Evolutionary conservation across 139 green algal species (phyloP), one percentile per base, ranked within the genome.

Genomic region (Tetratostichococcus sp.): DNA sequence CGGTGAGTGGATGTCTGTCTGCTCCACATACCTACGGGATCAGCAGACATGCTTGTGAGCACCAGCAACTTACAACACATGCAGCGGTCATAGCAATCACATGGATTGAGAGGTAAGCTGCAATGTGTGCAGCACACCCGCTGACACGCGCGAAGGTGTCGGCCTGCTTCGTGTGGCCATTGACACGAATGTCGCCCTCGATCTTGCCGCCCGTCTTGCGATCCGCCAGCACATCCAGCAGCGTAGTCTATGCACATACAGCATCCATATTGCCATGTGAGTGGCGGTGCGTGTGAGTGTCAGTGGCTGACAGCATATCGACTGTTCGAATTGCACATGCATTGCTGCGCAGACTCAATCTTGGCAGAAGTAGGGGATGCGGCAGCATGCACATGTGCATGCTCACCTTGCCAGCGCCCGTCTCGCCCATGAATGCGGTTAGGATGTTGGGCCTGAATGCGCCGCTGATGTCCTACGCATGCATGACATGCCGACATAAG

Each of bases 201-300:
- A 75, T 50, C 0, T 66, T 1, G 70, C 70, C 70, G 50, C 70
- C 70, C 0, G 73, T 87, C 75, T 87, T 87, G 43, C 82, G 75
- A 17, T 69, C 75, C 5, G 82, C 82, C 33, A 87, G 65, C 42
- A 82, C 75, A 21, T 87, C 82, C 75, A 87, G 73, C n/a, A 87
- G 74, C 35, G 81, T 84, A 0, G 79, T 86, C 71, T 75, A 43
- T 31, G 30, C 28, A 26, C 21, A 6, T 11, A 70, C n/a, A n/a
- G n/a, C n/a, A n/a, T n/a, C n/a, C n/a, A n/a, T n/a, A n/a, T n/a
- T n/a, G n/a, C n/a, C n/a, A n/a, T n/a, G n/a, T n/a, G n/a, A n/a
- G n/a, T n/a, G n/a, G n/a, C n/a, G n/a, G n/a, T n/a, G n/a, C n/a
- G n/a, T n/a, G n/a, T n/a, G n/a, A n/a, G n/a, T n/a, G n/a, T n/a